Conservation (phyloP, 2,329 filamentous ascomycete species). For the Neofusicoccum parvum region DNA sequence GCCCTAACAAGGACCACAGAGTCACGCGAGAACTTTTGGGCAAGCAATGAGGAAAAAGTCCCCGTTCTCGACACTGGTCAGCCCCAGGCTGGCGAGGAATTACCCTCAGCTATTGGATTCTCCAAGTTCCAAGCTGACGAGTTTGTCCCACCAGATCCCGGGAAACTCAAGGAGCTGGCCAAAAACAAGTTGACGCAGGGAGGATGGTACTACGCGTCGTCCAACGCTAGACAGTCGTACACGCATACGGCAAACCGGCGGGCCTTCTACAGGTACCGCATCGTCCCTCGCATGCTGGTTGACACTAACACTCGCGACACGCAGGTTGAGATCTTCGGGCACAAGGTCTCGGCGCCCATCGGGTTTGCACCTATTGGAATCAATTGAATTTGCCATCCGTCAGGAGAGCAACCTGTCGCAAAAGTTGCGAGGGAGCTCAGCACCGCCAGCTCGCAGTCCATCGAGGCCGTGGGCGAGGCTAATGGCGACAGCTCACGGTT, state of each 20-base stretch:
- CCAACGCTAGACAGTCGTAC: slow-evolving; percentile 57
- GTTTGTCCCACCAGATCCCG: slow-evolving; percentile 47
- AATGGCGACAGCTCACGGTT: slow-evolving; percentile 58
- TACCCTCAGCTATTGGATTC: no score
- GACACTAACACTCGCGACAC: slow-evolving; percentile 64
- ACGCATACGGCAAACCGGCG: slow-evolving; percentile 62
- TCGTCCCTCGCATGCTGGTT: slow-evolving; percentile 63
- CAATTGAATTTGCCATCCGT: slow-evolving; percentile 65
- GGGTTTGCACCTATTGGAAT: slow-evolving; percentile 68
- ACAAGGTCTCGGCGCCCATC: slow-evolving; percentile 61
- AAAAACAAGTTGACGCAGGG: slow-evolving; percentile 58
- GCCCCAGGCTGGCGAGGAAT: background rate
- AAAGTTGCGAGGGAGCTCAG: slow-evolving; percentile 62
- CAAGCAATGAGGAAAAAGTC: slow-evolving; percentile 52
- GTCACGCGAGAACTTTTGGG: slow-evolving; percentile 59
- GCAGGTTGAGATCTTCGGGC: slow-evolving; percentile 60
- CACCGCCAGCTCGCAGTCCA: slow-evolving; percentile 58
- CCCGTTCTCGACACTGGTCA: slow-evolving; percentile 57
- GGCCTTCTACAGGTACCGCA: slow-evolving; percentile 65
- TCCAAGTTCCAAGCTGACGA: background rate
- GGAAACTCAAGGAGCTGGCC: slow-evolving; percentile 61
- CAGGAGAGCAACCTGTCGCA: slow-evolving; percentile 62
- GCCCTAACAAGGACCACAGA: slow-evolving; percentile 53
- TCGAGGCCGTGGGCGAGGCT: slow-evolving; percentile 60
- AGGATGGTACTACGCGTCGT: slow-evolving; percentile 63